Percentiles rank a stretch among this genome's conserved stretches.
Conservation (phyloP, 495 filamentous ascomycete species). For the Ramalina intermedia region DNA sequence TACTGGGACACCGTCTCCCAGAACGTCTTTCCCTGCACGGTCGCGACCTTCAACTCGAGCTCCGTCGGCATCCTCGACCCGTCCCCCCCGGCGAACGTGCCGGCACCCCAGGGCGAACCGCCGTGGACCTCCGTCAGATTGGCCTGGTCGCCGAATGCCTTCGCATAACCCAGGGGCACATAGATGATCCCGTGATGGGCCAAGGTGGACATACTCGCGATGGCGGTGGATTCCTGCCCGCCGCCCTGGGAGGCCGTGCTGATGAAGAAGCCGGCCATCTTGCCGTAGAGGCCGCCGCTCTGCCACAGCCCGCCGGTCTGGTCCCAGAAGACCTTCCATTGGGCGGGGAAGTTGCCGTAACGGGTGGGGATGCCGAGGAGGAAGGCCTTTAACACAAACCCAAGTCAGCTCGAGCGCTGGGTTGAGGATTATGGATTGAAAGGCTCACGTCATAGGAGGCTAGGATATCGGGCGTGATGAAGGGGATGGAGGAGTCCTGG, state of each 20-base stretch:
- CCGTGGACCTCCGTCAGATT: conserved; percentile 68
- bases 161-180: conserved; percentile 86
- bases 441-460: conserved; percentile 50
- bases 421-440: neutral
- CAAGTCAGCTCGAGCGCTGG: neutral
- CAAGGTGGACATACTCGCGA: conserved; percentile 75
- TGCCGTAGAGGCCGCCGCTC: conserved; percentile 66
- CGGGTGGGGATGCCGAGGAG: conserved; percentile 95
- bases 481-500: conserved; percentile 52
- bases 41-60: conserved; percentile 64
- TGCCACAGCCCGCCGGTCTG: conserved; percentile 60
- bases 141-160: conserved; percentile 50
- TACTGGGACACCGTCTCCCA: conserved; percentile 64
- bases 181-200: conserved; percentile 92
- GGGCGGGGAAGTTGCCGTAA: conserved; percentile 94
- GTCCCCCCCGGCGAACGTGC: conserved; percentile 68
- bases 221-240: conserved; percentile 81
- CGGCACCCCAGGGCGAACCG: conserved; percentile 85
- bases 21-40: conserved; percentile 72
- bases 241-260: conserved; percentile 69
- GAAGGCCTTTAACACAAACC: conserved; percentile 35
- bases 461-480: conserved; percentile 52
- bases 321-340: conserved; percentile 92
- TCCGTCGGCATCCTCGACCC: conserved; percentile 67
- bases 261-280: conserved; percentile 87